A percentile compares a stretch with the other conserved stretches of the same genome.
Evolutionary conservation across 164 flowering plant species (phyloP).

Genomic region (Chloranthus sessilifolius): DNA sequence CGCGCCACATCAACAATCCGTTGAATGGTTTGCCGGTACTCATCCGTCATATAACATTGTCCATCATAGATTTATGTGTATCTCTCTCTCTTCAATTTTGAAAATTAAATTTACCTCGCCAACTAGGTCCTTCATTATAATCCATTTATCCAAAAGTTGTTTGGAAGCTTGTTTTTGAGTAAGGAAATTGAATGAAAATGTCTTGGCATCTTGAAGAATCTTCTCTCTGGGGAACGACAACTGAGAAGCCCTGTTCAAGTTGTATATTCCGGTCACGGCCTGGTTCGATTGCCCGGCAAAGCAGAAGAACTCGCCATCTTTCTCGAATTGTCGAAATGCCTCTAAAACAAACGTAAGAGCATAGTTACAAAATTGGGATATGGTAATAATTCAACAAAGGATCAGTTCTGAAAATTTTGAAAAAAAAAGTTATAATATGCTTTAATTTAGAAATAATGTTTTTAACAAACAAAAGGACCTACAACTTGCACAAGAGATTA

Average conservation of each 20-base stretch:
- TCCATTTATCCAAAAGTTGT: conserved; percentile 83
- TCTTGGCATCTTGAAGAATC: conserved; percentile 57
- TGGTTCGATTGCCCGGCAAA: conserved; percentile 70
- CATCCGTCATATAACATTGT: no score
- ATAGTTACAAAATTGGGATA: no score
- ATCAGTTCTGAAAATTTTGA: no score
- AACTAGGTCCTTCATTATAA: conserved; percentile 70
- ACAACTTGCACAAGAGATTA: no score
- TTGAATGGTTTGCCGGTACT: no score
- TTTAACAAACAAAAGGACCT: no score
- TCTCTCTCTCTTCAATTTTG: no score
- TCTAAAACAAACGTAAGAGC: background rate
- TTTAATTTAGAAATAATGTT: no score
- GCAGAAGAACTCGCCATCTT: conserved; percentile 66
- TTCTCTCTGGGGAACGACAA: conserved; percentile 60
- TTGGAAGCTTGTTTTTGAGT: conserved; percentile 46
- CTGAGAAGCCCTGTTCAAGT: conserved; percentile 75
- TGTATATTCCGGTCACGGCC: conserved; percentile 81
- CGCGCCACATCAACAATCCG: no score
- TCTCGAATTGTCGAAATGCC: conserved; percentile 62
- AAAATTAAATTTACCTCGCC: conserved; percentile 96
- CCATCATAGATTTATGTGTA: no score
- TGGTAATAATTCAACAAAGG: no score
- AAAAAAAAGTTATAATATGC: no score
- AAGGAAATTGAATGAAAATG: conserved; percentile 49